Evolutionary conservation across 1,284 basidiomycete genomes (phyloP).

Genomic region (Lignosus rhinocerotis): DNA sequence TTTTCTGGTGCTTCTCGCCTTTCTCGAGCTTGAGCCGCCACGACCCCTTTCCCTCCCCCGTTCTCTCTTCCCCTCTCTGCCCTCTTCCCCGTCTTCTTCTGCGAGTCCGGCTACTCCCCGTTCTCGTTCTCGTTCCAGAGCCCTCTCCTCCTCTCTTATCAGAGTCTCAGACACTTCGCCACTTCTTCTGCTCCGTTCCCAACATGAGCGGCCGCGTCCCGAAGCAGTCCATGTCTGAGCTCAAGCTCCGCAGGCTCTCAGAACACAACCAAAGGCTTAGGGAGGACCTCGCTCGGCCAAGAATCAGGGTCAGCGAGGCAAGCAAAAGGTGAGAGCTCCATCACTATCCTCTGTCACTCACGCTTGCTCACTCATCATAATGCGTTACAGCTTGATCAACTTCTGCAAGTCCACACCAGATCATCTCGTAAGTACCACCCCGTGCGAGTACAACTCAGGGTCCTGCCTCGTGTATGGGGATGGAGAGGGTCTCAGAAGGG

Average conservation of each 20-base stretch:
- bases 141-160: not conserved
- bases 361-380: not conserved
- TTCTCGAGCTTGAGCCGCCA: conserved; percentile 2
- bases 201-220: conserved; percentile 35
- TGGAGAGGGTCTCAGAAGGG: no score
- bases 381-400: conserved; percentile 60
- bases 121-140: conserved; percentile 6
- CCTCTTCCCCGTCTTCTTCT: conserved; percentile 5
- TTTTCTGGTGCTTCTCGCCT: not conserved
- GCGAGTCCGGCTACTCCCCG: conserved; percentile 13
- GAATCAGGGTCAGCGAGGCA: conserved; percentile 78
- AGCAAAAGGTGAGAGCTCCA: conserved; percentile 55
- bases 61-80: not conserved
- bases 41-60: conserved; percentile 1
- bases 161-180: conserved; percentile 3
- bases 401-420: conserved; percentile 42
- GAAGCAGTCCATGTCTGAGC: conserved; percentile 78
- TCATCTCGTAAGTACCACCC: conserved; percentile 23
- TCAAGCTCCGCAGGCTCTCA: conserved; percentile 77
- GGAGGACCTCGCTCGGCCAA: conserved; percentile 75
- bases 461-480: no score
- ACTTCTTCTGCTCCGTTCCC: not conserved
- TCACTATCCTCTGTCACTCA: not conserved
- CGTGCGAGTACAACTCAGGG: no score
- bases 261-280: conserved; percentile 79